Base-by-base conservation (phyloP, 1,139 yeast species). In the Protomyces macrosporus region DNA sequence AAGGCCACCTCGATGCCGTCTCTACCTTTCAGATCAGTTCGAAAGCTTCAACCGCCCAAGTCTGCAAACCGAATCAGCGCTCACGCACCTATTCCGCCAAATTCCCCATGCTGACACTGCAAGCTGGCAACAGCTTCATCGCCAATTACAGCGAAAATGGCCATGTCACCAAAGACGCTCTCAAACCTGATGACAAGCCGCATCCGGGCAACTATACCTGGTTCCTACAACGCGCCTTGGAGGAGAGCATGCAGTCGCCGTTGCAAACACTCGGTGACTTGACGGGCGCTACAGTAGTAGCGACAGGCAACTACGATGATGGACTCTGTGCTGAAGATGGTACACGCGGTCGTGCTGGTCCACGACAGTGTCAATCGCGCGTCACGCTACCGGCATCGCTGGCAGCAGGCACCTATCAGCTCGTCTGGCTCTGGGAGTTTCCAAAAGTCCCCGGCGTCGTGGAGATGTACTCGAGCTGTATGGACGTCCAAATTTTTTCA, bases 351-450 rank as follows among this genome's bases (percentile, higher is more conserved):
- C 57, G 69, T 3, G 53, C 53, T 6, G 67, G 62, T 14, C 66
- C 65, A 39, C 33, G 57, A 35, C 67, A 69, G 3, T 68, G 70
- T 55, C 64, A 66, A 16, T 55, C 66, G 5, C 23, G 52, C 9
- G 68, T 69, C 16, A 23, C 45, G 10, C 36, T 67, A 4, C 70
- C 70, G 5, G 51, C 39, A 23, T 59, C 32, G 10, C n/a, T 64
- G 14, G 64, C 42, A 3, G 45, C 65, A 1, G 70, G 70, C 7
- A 48, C 60, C 12, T 68, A 68, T 34, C 63, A 52, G 45, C 9
- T 68, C 42, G 67, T 65, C 16, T 69, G 70, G 70, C 65, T 67
- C 3, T 69, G 70, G 70, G 59, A 67, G 36, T 69, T 69, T 45
- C 70, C 70, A 1, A 68, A 69, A 48, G 63, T 67, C 32, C 58